phyloP scores from a whole-genome alignment of 257 asterid species.

The Ligustrum vulgare region DNA sequence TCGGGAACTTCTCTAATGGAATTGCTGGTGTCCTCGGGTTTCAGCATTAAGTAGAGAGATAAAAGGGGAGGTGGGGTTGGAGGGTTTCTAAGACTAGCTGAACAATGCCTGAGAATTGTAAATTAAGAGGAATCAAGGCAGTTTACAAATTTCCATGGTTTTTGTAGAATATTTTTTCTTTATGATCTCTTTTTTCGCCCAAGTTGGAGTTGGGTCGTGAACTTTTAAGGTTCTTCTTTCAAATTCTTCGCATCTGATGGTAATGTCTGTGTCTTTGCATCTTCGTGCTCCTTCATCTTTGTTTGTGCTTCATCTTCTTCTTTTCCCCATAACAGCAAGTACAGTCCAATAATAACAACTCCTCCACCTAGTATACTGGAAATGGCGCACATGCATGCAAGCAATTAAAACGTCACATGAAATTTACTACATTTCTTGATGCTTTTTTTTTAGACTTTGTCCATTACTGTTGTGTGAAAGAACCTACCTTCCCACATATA shows the following conservation, averaged over 20 bases:
- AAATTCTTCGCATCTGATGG: constrained; percentile 23
- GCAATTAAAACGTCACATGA: no score
- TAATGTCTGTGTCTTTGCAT: constrained; percentile 23
- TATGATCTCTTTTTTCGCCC: neutral
- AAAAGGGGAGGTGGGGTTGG: no score
- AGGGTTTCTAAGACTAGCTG: no score
- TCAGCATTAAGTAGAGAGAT: neutral
- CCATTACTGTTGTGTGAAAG: no score
- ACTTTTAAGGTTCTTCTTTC: constrained; percentile 32
- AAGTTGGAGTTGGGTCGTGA: neutral
- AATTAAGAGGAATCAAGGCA: no score
- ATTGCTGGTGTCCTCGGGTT: neutral
- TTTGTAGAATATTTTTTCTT: neutral
- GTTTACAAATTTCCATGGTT: no score
- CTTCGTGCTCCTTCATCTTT: constrained; percentile 36
- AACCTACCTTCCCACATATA: constrained; percentile 66
- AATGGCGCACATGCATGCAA: no score
- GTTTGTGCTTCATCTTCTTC: constrained; percentile 42
- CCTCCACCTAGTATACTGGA: constrained; percentile 67
- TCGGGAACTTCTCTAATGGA: neutral
- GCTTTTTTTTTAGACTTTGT: neutral
- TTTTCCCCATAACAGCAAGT: constrained; percentile 77
- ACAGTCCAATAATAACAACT: constrained; percentile 57
- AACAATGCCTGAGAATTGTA: no score
- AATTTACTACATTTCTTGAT: neutral